These are phyloP conservation scores for Coleophoma cylindrospora DNA, from an alignment of 2,329 filamentous ascomycete species.

Conservation along the genomic window DNA sequence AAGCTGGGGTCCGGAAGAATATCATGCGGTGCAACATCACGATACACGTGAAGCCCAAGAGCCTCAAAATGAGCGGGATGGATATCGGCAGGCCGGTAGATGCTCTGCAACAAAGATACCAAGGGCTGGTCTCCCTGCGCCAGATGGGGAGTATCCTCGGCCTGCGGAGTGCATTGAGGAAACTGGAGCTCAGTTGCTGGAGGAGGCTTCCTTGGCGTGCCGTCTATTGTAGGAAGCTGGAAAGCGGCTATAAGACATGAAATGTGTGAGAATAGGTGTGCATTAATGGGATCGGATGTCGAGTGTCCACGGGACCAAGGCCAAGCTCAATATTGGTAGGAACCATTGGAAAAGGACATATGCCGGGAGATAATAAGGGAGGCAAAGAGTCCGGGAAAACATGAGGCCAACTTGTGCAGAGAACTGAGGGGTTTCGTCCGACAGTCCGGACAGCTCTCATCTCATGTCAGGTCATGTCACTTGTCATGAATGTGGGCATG, in stretches of 20 bases:
- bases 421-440: too few relatives aligned
- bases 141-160: conserved; percentile 31
- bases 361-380: too few relatives aligned
- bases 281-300: too few relatives aligned
- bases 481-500: too few relatives aligned
- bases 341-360: too few relatives aligned
- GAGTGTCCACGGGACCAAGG: background rate
- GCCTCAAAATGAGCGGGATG: conserved; percentile 47
- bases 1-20: conserved; percentile 49
- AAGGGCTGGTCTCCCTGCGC: conserved; percentile 31
- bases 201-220: conserved; percentile 15
- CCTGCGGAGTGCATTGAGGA: conserved; percentile 20
- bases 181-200: conserved; percentile 21
- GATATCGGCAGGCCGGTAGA: conserved; percentile 48
- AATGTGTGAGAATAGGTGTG: conserved; percentile 10
- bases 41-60: conserved; percentile 50
- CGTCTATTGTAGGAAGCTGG: conserved; percentile 9
- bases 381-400: too few relatives aligned
- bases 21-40: conserved; percentile 40
- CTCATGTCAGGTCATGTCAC: too few relatives aligned
- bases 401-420: too few relatives aligned
- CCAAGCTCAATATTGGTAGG: too few relatives aligned
- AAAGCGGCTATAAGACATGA: conserved; percentile 12
- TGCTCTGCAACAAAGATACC: conserved; percentile 44
- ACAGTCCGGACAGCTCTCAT: too few relatives aligned